phyloP scores from a whole-genome alignment of 2,329 filamentous ascomycete species.

The Pseudophaeomoniella oleicola region DNA sequence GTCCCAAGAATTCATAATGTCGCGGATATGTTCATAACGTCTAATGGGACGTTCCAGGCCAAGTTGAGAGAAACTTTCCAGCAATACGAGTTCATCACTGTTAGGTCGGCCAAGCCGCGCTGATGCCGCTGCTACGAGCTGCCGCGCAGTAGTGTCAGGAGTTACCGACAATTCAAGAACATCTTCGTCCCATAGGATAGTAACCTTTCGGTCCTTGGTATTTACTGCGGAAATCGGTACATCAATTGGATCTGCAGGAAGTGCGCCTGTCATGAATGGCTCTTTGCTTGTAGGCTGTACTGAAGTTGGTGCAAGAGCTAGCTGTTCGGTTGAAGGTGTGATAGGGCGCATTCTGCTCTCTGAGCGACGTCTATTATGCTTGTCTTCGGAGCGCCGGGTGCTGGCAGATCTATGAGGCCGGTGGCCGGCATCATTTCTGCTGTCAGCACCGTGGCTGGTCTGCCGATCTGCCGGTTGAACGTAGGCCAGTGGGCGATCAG shows the following conservation, averaged over 20 bases:
- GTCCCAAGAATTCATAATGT: constrained; percentile 90
- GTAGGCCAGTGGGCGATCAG: too few relatives aligned
- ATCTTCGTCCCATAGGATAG: constrained; percentile 56
- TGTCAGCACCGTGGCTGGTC: too few relatives aligned
- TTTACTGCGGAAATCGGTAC: constrained; percentile 71
- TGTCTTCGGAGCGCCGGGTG: too few relatives aligned
- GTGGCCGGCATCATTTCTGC: too few relatives aligned
- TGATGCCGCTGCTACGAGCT: constrained; percentile 56
- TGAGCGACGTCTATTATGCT: too few relatives aligned
- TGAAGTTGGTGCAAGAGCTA: neutral
- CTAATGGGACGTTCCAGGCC: constrained; percentile 72
- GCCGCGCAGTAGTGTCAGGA: constrained; percentile 57
- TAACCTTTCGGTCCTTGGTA: constrained; percentile 59
- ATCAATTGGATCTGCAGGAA: constrained; percentile 45
- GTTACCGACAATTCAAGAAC: constrained; percentile 58
- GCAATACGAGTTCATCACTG: constrained; percentile 48
- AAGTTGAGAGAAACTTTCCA: constrained; percentile 63
- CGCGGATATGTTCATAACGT: constrained; percentile 71
- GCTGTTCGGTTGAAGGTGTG: neutral
- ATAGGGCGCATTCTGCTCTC: neutral
- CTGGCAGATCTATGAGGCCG: too few relatives aligned
- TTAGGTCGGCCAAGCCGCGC: constrained; percentile 50
- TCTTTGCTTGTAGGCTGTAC: neutral
- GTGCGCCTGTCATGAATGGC: neutral
- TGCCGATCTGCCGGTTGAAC: too few relatives aligned